Conservation (phyloP, 805 yeast genomes). For the Isabelozyma gotoi region DNA sequence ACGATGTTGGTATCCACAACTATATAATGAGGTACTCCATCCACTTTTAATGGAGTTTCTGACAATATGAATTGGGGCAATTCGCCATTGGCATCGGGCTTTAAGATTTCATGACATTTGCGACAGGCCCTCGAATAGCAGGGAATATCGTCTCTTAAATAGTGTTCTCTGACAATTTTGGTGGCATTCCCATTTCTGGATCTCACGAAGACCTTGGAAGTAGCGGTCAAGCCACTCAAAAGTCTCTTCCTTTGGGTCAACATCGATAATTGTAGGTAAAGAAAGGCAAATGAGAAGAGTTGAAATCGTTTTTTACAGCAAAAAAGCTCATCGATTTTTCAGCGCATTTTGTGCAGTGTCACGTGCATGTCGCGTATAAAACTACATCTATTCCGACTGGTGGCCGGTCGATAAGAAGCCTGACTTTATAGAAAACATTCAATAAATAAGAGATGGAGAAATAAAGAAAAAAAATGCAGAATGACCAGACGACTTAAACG, state of each 20-base stretch:
- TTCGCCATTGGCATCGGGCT: slow-evolving; percentile 67
- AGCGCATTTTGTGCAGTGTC: no score
- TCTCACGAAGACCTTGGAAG: slow-evolving; percentile 88
- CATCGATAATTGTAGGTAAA: slow-evolving; percentile 10
- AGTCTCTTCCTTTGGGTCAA: slow-evolving; percentile 32
- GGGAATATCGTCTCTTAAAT: slow-evolving; percentile 87
- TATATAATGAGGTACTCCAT: slow-evolving; percentile 68
- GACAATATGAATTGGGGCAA: slow-evolving; percentile 67
- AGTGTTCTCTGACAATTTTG: slow-evolving; percentile 92
- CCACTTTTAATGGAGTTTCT: slow-evolving; percentile 52
- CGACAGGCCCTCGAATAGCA: slow-evolving; percentile 76
- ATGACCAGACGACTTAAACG: background rate
- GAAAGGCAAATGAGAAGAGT: background rate
- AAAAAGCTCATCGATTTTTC: background rate
- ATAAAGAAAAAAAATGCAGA: background rate
- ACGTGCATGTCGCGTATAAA: no score
- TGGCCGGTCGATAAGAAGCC: no score
- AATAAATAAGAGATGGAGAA: no score
- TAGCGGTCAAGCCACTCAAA: slow-evolving; percentile 53
- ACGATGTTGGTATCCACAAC: slow-evolving; percentile 88
- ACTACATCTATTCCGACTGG: no score
- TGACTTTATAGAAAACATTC: no score
- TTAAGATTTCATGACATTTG: slow-evolving; percentile 53
- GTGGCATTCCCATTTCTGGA: slow-evolving; percentile 88
- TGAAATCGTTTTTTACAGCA: background rate